These are phyloP conservation scores for Scenedesmus sp. DNA, from an alignment of 163 green algal genomes.

Conservation along the genomic window DNA sequence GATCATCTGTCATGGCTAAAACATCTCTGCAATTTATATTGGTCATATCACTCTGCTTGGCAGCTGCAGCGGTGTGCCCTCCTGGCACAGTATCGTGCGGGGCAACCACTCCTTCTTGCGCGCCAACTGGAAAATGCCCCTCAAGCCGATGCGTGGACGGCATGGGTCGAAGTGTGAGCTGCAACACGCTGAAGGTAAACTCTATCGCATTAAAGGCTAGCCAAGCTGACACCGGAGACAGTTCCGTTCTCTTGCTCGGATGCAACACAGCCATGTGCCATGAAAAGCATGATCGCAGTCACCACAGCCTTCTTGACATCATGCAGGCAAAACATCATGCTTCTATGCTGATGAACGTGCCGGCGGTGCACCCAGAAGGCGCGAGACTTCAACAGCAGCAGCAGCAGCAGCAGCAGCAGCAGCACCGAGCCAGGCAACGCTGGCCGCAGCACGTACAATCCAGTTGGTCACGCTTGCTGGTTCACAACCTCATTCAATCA, in stretches of 20 bases:
- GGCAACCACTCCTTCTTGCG: neutral
- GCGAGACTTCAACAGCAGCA: too few relatives aligned
- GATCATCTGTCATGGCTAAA: neutral
- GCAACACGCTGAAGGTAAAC: neutral
- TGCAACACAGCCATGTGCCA: neutral
- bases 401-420: constrained; percentile 22
- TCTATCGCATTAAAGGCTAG: neutral
- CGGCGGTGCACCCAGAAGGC: neutral
- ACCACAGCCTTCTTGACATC: neutral
- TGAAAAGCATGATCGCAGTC: neutral
- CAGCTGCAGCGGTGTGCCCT: neutral
- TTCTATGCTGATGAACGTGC: neutral
- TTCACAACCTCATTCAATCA: neutral
- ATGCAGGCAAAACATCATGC: neutral
- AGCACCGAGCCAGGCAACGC: neutral
- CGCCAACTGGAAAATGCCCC: neutral
- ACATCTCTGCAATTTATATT: neutral
- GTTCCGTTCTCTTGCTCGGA: neutral
- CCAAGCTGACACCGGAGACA: neutral
- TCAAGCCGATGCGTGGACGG: neutral
- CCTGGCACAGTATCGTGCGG: neutral
- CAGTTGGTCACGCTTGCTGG: neutral
- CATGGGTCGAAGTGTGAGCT: neutral
- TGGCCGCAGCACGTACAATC: neutral
- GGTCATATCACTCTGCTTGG: neutral